A percentile compares a stretch with the other conserved stretches of the same genome.
These are phyloP conservation scores for Hirschioporus abietinus DNA, from an alignment of 768 basidiomycete species.

Conservation along the genomic window DNA sequence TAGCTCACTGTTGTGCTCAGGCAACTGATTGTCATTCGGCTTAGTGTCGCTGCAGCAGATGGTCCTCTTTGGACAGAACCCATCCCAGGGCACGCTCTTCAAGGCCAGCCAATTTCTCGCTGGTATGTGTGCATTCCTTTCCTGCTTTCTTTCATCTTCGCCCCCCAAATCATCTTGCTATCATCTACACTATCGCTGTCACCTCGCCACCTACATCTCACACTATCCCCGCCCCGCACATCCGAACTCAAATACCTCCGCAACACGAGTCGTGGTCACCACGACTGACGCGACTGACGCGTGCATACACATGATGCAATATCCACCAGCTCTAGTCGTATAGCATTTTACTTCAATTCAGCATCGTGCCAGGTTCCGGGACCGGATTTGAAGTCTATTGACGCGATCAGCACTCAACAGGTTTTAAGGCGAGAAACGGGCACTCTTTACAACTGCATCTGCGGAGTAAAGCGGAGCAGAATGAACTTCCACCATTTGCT, in stretches of 20 bases:
- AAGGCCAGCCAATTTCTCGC: slow-evolving; percentile 86
- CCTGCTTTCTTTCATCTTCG: background rate
- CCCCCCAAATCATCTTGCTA: no score
- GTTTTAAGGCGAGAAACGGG: no score
- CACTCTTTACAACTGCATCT: background rate
- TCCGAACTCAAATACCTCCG: background rate
- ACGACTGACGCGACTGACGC: no score
- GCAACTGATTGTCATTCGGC: background rate
- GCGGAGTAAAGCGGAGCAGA: background rate
- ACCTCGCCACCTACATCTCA: slow-evolving; percentile 11
- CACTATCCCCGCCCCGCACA: background rate
- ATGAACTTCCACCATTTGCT: background rate
- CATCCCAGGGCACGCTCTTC: slow-evolving; percentile 89
- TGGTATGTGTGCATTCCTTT: slow-evolving; percentile 35
- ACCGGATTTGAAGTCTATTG: background rate
- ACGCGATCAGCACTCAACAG: background rate
- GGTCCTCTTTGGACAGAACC: slow-evolving; percentile 96
- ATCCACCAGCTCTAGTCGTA: background rate
- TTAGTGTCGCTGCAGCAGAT: slow-evolving; percentile 91
- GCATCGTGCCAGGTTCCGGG: no score
- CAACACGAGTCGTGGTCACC: background rate
- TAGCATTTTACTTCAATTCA: background rate
- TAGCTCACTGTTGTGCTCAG: background rate
- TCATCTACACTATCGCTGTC: slow-evolving; percentile 8
- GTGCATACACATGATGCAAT: background rate